Percentiles rank a stretch among this genome's conserved stretches.
Evolutionary conservation across 805 yeast genomes (phyloP).

Genomic region (Sugiyamaella chiloensis): DNA sequence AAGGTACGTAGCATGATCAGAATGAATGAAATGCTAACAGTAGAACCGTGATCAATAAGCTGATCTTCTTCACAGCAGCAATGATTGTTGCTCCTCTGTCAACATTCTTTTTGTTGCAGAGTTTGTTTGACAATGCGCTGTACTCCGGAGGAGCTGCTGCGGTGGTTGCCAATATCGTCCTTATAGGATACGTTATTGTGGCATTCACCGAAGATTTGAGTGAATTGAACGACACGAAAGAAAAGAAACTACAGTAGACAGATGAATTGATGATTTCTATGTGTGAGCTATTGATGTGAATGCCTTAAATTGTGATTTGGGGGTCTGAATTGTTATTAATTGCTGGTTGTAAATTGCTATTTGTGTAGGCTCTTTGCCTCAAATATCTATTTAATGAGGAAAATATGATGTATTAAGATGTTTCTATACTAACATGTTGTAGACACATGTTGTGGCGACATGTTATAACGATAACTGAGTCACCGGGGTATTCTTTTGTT

Average conservation of each 20-base stretch:
- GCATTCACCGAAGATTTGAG: slow-evolving; percentile 62
- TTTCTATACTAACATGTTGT: too few relatives aligned
- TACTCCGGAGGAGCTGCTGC: slow-evolving; percentile 75
- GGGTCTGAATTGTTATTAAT: too few relatives aligned
- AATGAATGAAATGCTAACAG: too few relatives aligned
- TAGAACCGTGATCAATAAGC: slow-evolving; percentile 41
- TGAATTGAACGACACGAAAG: not conserved
- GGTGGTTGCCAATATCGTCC: slow-evolving; percentile 62
- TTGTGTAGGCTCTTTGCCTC: too few relatives aligned
- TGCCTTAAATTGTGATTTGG: too few relatives aligned
- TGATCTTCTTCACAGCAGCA: slow-evolving; percentile 64
- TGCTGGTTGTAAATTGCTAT: too few relatives aligned
- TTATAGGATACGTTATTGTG: slow-evolving; percentile 62
- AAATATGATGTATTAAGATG: too few relatives aligned
- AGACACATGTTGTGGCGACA: too few relatives aligned
- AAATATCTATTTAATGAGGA: too few relatives aligned
- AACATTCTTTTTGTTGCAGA: slow-evolving; percentile 51
- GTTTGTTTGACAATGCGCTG: slow-evolving; percentile 45
- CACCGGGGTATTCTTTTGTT: too few relatives aligned
- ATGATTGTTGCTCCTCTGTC: slow-evolving; percentile 64
- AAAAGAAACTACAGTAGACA: not conserved
- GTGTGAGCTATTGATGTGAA: not conserved
- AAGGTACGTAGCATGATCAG: too few relatives aligned
- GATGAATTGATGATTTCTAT: not conserved
- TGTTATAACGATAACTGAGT: too few relatives aligned